Base-by-base conservation (phyloP, 2,329 filamentous ascomycete genomes). In the Nemania bipapillata region DNA sequence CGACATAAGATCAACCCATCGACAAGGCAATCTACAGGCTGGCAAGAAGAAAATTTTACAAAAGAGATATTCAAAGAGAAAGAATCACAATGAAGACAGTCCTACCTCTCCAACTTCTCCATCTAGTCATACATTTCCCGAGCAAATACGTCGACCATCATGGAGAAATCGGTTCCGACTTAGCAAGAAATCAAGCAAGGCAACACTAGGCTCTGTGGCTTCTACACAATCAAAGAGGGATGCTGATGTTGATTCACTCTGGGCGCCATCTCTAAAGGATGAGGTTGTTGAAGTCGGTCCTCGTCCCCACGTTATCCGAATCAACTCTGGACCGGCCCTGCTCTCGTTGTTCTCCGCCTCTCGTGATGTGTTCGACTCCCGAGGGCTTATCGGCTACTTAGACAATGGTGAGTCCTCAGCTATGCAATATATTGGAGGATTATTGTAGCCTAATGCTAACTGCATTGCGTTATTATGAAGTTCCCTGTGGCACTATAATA, bases 181-280 rank as follows among this genome's bases (percentile, higher is more conserved):
- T 9, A 57, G 52, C 22, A 68, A 24, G 37, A 70, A 72, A 26
- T 47, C 65, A 24, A 64, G 56, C 82, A 81, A 20, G 81, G 81
- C 52, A 77, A 81, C 53, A 78, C 80, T 70, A 82, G 83, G 71
- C 77, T 78, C 75, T 83, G 82, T 82, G 82, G 83, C 72, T 77
- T 77, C 75, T 83, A 82, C 82, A 81, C 82, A 49, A 80, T 79
- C 64, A 75, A 80, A 66, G 78, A 82, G 42, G 35, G 65, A 72
- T 30, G 32, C 47, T 7, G 74, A 75, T 69, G 66, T 75, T 42
- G 74, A 74, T 60, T 70, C 68, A 32, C 65, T 72, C 8, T 64
- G 56, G 53, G 52, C 63, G 22, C 58, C 70, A 8, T 65, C 65
- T 4, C 2, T 63, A 17, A 54, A 63, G 30, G 61, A 62, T 8